Evolutionary conservation across 768 basidiomycete species (phyloP).

Genomic region (Phanerochaete carnosa): DNA sequence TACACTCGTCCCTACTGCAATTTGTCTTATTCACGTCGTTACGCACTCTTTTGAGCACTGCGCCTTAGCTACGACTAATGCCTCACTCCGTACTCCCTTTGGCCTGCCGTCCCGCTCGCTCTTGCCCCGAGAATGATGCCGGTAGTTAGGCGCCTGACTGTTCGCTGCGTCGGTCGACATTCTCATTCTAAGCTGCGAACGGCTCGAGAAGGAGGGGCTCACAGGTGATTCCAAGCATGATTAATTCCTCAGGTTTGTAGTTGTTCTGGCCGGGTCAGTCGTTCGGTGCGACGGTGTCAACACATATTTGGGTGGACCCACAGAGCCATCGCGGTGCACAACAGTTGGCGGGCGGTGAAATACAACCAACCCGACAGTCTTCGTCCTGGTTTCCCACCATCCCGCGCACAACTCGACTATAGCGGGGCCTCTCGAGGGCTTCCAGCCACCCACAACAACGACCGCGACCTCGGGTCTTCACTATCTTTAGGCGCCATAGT

Average conservation of each 20-base stretch:
- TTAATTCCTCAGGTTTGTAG: no score
- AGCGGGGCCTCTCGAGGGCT: background rate
- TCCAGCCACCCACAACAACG: background rate
- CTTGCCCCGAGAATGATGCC: background rate
- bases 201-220: background rate
- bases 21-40: background rate
- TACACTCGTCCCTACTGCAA: background rate
- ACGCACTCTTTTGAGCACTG: background rate
- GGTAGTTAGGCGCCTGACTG: background rate
- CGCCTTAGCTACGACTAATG: background rate
- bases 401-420: background rate
- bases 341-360: constrained; percentile 2
- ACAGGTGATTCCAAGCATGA: no score
- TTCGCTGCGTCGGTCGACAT: background rate
- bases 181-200: background rate
- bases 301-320: constrained; percentile 9
- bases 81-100: background rate
- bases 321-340: constrained; percentile 13
- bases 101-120: background rate
- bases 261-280: no score
- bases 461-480: background rate
- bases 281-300: background rate
- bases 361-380: constrained; percentile 9
- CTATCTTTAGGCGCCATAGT: background rate
- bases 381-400: constrained; percentile 9